Base-by-base conservation (phyloP, 208 protist species). In the Wallacemonas collosoma region DNA sequence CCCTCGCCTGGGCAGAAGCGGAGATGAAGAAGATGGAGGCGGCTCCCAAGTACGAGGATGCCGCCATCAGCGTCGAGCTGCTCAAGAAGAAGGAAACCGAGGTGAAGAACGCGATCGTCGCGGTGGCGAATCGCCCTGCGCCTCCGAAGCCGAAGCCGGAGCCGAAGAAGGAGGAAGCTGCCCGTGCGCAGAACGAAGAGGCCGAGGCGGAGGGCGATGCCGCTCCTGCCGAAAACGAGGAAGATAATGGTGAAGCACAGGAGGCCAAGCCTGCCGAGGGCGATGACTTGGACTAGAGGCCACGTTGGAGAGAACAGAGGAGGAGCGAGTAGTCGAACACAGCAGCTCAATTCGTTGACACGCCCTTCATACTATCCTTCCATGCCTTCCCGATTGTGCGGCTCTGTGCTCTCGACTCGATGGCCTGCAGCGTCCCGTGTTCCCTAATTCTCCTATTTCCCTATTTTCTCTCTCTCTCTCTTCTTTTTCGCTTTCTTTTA, bases 111-210 rank as follows among this genome's bases (percentile, higher is more conserved):
- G 76, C 55, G 38, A 79, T 95, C 45, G 8, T 55, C 26, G 73
- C 71, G n/a, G 76, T 93, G 40, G 39, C 91, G 57, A 82, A 83
- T 53, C 70, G 76, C 5, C 87, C 87, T 15, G 76, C 80, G 39
- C 90, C 90, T 36, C 77, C 79, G 57, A 80, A 80, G 75, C 85
- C 85, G 47, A 87, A 82, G 78, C 48, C 71, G 17, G 54, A 76
- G 63, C 60, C 50, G n/a, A 58, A 54, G 70, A 58, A 85, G 77
- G 75, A 82, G 63, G 68, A 47, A 4, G 36, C 56, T 6, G 8
- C 45, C 39, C 38, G 60, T 35, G 48, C 65, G n/a, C n/a, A 79
- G 54, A 64, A 79, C 53, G 73, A 80, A 58, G 79, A 84, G 73
- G 64, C 76, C 26, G 56, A 47, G 39, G 73, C 77, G 43, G 64